Percentiles rank a stretch among this genome's conserved stretches.
phyloP scores from a whole-genome alignment of 257 asterid genomes.

The Solanum dulcamara region DNA sequence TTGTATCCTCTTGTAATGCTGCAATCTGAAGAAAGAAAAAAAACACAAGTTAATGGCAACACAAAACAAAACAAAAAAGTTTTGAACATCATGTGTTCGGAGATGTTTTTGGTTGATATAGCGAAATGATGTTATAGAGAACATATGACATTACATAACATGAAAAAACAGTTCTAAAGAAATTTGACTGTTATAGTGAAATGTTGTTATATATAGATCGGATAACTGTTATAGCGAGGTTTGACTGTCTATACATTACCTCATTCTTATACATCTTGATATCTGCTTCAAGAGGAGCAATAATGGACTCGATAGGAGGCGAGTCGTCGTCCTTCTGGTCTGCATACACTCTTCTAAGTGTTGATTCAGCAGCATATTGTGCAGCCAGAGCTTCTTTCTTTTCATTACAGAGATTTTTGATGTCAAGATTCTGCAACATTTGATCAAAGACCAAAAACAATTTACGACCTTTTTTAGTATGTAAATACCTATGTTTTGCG shows the following conservation, averaged over 20 bases:
- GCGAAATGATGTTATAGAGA: background rate
- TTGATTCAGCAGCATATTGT: constrained; percentile 82
- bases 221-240: background rate
- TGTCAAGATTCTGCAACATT: constrained; percentile 55
- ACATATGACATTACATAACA: background rate
- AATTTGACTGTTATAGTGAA: background rate
- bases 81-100: background rate
- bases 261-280: constrained; percentile 62
- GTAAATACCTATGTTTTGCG: background rate
- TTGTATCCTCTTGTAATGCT: constrained; percentile 52
- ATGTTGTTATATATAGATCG: background rate
- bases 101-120: background rate
- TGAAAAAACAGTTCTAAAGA: background rate
- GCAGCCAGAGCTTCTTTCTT: constrained; percentile 72
- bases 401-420: constrained; percentile 50
- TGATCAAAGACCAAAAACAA: background rate
- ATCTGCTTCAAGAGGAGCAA: constrained; percentile 88
- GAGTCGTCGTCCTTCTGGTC: constrained; percentile 59
- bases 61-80: background rate
- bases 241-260: constrained; percentile 20
- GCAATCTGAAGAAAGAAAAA: constrained; percentile 32
- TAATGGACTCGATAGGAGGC: constrained; percentile 53
- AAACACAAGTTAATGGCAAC: background rate
- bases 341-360: constrained; percentile 79
- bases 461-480: background rate